Evolutionary conservation across 306 rosid species (phyloP), one percentile per base, ranked within the genome.

Genomic region (Dalbergia cochinchinensis): DNA sequence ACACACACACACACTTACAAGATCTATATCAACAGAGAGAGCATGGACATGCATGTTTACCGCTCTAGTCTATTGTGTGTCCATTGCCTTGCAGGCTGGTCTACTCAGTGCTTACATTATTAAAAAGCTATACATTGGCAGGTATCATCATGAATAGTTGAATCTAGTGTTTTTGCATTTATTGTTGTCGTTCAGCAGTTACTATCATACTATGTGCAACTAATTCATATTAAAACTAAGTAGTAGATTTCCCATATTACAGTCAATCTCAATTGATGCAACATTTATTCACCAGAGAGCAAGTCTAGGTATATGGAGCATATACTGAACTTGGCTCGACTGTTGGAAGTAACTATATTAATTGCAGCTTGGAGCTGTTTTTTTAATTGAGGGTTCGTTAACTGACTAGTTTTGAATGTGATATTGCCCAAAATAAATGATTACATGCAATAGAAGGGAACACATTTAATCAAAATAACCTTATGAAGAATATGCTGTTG

Each of bases 71-170:
- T 93, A 54, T 87, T 77, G 53, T 79, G 58, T 78, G 37, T 78
- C 73, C 59, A 54, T 83, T 31, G 20, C 66, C 39, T 76, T 83
- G 86, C 92, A 96, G 99, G 60, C 92, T 67, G 99, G 99, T 77
- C 89, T 96, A 65, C 88, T 96, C 34, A 96, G 97, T 85, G 99
- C 99, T 51, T 96, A 84, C 80, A 69, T 88, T 60, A 93, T 96
- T 78, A 96, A 89, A 83, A 96, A 88, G 87, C 90, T 96, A 55
- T 96, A 96, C 72, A 82, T 96, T 85, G 99, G 94, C 74, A 91
- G 99, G 99, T 96, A 89, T 41, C 19, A 71, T 68, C 0, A 3
- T 37, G 41, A 37, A 4, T 37, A 26, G 31, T 70, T 68, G 48
- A 65, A 42, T 48, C 11, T 59, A 72, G 65, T 63, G 22, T 34